These are phyloP conservation scores for Boletales sp. DNA, from an alignment of 768 basidiomycete genomes.

Conservation along the genomic window DNA sequence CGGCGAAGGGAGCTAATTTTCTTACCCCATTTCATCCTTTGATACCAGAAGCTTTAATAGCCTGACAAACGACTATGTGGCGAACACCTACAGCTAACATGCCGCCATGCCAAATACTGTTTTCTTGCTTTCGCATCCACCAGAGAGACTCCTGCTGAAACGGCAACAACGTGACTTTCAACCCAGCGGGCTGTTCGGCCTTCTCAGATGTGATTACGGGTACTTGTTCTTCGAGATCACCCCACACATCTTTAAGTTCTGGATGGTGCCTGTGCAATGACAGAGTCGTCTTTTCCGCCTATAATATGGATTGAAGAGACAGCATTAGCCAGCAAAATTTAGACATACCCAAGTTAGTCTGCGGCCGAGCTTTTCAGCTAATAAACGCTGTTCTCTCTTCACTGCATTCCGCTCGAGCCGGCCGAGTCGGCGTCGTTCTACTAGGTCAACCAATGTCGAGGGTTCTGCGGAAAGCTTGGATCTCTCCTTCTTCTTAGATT, in stretches of 20 bases:
- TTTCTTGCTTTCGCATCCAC: conserved; percentile 96
- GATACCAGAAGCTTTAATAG: conserved; percentile 6
- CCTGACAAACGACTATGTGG: not conserved
- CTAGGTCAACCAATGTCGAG: conserved; percentile 8
- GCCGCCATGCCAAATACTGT: conserved; percentile 83
- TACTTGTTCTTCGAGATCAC: conserved; percentile 67
- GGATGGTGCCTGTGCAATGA: conserved; percentile 69
- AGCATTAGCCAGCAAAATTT: conserved; percentile 5
- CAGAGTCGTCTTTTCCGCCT: conserved; percentile 72
- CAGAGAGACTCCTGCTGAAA: conserved; percentile 94
- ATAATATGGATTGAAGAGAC: conserved; percentile 6
- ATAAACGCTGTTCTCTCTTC: conserved; percentile 46
- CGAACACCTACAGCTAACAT: conserved; percentile 73
- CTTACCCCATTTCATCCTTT: conserved; percentile 90
- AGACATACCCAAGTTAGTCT: conserved; percentile 64
- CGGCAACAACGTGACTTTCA: conserved; percentile 84
- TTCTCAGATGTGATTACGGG: conserved; percentile 60
- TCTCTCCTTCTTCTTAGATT: conserved; percentile 14
- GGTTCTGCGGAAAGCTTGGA: not conserved
- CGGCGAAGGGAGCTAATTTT: not conserved
- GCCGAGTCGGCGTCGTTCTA: conserved; percentile 13
- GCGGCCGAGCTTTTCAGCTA: conserved; percentile 62
- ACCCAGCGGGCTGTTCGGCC: conserved; percentile 74
- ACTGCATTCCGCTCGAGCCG: conserved; percentile 25
- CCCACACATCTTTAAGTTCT: conserved; percentile 84